A percentile compares a stretch with the other conserved stretches of the same genome.
phyloP scores from a whole-genome alignment of 2,329 filamentous ascomycete genomes.

The Aspergillus candidus region DNA sequence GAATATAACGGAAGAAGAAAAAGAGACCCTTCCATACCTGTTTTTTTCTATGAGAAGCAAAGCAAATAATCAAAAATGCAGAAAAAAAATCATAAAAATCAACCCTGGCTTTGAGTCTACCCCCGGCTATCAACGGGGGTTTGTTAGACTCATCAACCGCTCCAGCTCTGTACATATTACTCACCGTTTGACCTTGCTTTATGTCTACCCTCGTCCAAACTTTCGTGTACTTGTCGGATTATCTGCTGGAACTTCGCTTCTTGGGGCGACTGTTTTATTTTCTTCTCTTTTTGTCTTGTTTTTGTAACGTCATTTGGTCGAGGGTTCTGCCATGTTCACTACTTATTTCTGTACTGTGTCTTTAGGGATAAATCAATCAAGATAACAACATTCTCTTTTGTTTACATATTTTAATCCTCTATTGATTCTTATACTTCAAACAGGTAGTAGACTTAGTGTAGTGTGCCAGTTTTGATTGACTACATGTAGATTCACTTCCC shows the following conservation, averaged over 20 bases:
- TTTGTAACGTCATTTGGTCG: too few species aligned
- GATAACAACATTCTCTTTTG: not conserved
- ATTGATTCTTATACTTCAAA: not conserved
- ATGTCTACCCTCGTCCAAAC: slow-evolving; percentile 7
- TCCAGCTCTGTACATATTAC: slow-evolving; percentile 29
- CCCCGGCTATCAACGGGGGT: too few species aligned
- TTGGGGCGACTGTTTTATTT: too few species aligned
- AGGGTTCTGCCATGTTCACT: slow-evolving; percentile 16
- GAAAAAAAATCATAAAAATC: too few species aligned
- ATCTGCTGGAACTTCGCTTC: too few species aligned
- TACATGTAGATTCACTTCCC: too few species aligned
- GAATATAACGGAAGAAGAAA: slow-evolving; percentile 1
- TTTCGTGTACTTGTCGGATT: too few species aligned
- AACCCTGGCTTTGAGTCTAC: too few species aligned
- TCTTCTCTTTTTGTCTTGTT: too few species aligned
- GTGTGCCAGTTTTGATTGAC: too few species aligned
- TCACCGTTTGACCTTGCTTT: slow-evolving; percentile 11
- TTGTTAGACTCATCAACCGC: not conserved
- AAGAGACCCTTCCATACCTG: not conserved
- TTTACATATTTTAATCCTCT: not conserved
- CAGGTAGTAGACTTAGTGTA: not conserved
- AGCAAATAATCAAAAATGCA: too few species aligned
- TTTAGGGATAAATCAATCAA: slow-evolving; percentile 18
- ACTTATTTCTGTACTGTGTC: slow-evolving; percentile 22
- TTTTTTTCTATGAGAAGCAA: too few species aligned